These are phyloP conservation scores for Monosporozyma yasuniensis DNA, from an alignment of 805 yeast species.

Conservation along the genomic window DNA sequence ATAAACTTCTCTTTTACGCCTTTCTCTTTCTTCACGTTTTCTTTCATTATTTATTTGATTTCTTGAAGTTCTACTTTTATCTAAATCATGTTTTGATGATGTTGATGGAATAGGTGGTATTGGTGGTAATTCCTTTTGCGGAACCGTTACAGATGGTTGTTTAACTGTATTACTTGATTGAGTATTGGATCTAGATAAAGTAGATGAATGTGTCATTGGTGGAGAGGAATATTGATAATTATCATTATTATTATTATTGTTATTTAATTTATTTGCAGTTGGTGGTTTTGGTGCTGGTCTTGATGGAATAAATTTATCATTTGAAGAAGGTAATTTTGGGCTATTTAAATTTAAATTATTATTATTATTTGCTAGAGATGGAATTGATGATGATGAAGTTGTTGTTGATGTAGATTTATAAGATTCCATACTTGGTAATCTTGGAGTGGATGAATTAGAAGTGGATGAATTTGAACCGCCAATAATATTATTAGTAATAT, in stretches of 20 bases:
- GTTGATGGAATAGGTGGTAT: slow-evolving; percentile 19
- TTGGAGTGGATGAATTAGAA: slow-evolving; percentile 6
- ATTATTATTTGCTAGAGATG: background rate
- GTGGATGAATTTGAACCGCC: slow-evolving; percentile 4
- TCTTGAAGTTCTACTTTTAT: background rate
- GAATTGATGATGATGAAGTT: slow-evolving; percentile 2
- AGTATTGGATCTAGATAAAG: slow-evolving; percentile 12
- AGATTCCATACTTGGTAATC: slow-evolving; percentile 2
- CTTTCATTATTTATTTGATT: background rate
- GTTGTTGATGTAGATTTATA: background rate
- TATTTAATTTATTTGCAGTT: slow-evolving; percentile 10
- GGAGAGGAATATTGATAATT: background rate
- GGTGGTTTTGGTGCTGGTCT: slow-evolving; percentile 65
- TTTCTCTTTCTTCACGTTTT: slow-evolving; percentile 27
- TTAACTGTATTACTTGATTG: slow-evolving; percentile 13
- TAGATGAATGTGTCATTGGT: background rate
- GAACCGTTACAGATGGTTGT: slow-evolving; percentile 12
- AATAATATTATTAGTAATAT: too few relatives aligned
- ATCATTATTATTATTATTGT: background rate
- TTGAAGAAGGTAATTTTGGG: slow-evolving; percentile 5
- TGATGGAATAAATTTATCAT: slow-evolving; percentile 45
- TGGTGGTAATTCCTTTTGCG: slow-evolving; percentile 21
- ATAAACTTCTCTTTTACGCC: slow-evolving; percentile 7
- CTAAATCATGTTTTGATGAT: background rate
- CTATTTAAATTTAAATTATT: background rate